phyloP scores from a whole-genome alignment of 2,329 filamentous ascomycete species.

The Ascochyta koolunga region DNA sequence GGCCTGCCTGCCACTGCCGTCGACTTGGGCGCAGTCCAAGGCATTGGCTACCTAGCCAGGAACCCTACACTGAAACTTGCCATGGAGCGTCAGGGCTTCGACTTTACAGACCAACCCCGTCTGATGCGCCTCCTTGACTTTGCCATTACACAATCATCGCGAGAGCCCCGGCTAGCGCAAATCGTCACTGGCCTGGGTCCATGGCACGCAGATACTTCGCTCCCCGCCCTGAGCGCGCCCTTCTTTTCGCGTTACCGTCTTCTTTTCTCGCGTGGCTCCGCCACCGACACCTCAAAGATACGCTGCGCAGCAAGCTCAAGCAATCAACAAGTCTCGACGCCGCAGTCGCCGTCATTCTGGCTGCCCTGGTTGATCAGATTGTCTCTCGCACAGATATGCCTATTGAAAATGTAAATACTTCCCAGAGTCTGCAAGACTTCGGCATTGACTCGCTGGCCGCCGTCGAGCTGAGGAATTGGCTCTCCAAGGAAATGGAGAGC shows the following conservation, averaged over 20 bases:
- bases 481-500: conserved; percentile 17
- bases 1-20: conserved; percentile 46
- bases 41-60: background rate
- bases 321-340: background rate
- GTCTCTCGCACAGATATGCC: background rate
- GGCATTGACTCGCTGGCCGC: conserved; percentile 13
- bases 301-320: background rate
- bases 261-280: background rate
- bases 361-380: background rate
- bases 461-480: conserved; percentile 14
- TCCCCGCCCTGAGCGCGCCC: background rate
- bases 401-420: background rate
- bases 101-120: background rate
- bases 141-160: background rate
- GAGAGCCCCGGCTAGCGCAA: background rate
- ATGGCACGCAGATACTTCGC: background rate
- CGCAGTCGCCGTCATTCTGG: background rate
- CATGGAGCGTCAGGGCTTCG: background rate
- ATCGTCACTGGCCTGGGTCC: background rate
- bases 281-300: background rate
- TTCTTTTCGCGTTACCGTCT: background rate
- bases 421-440: background rate
- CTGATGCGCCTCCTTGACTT: background rate
- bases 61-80: background rate
- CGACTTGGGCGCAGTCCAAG: conserved; percentile 13